Percentiles rank a stretch among this genome's conserved stretches.
Evolutionary conservation across 108 stramenopile species (phyloP).

Genomic region (Nannochloropsis gaditana): DNA sequence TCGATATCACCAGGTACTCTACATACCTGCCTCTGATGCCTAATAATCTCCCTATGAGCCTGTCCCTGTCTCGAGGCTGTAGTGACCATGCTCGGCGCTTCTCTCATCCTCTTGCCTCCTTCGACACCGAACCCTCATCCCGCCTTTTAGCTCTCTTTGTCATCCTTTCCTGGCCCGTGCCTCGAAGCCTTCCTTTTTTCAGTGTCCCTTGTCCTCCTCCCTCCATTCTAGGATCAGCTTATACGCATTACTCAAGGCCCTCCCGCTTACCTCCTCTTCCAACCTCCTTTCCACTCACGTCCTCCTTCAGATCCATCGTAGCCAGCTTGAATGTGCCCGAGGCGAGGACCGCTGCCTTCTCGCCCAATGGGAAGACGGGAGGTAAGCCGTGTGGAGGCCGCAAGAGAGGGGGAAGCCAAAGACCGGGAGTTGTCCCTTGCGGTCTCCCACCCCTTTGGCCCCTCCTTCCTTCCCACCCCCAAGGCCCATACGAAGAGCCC

Average conservation of each 20-base stretch:
- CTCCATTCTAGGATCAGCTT: not conserved
- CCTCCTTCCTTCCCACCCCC: not conserved
- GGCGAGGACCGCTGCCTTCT: constrained; percentile 34
- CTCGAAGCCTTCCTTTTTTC: not conserved
- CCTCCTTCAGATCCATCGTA: constrained; percentile 56
- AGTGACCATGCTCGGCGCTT: too few species aligned
- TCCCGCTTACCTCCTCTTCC: not conserved
- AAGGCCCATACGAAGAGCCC: constrained; percentile 57
- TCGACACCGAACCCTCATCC: not conserved
- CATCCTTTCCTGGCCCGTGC: not conserved
- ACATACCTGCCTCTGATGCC: not conserved
- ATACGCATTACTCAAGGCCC: not conserved
- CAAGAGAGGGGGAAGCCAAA: not conserved
- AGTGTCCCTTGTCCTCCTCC: not conserved
- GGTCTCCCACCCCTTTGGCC: not conserved
- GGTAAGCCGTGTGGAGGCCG: not conserved
- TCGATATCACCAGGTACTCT: constrained; percentile 68
- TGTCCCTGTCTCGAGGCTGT: too few species aligned
- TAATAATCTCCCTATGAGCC: not conserved
- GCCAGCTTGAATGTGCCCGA: constrained; percentile 58
- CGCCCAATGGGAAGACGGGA: not conserved
- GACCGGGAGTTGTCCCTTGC: not conserved
- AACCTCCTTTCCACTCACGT: not conserved
- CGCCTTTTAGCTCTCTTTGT: not conserved
- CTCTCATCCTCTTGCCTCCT: too few species aligned